These are phyloP conservation scores for Hypoxylon cercidicola DNA, from an alignment of 495 filamentous ascomycete genomes.

Conservation along the genomic window DNA sequence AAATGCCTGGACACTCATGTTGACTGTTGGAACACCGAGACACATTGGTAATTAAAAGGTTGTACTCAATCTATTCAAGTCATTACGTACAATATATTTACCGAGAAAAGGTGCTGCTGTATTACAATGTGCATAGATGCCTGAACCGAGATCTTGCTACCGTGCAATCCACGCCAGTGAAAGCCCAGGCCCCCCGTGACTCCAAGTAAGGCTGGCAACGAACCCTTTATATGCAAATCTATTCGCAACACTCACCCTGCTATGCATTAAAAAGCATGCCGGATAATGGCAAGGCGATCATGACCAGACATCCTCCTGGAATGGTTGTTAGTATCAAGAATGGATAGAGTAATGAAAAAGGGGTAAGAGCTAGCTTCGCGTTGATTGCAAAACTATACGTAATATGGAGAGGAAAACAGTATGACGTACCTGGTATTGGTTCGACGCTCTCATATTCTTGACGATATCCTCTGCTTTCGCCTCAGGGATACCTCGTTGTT, in stretches of 20 bases:
- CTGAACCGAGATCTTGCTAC: conserved; percentile 29
- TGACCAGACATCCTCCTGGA: conserved; percentile 89
- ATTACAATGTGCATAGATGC: conserved; percentile 33
- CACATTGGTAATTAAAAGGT: conserved; percentile 10
- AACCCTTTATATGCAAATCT: conserved; percentile 45
- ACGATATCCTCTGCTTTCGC: conserved; percentile 93
- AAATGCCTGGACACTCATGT: no score
- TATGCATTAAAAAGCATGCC: conserved; percentile 37
- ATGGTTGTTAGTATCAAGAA: conserved; percentile 38
- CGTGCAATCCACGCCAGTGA: conserved; percentile 33
- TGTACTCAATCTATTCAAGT: conserved; percentile 38
- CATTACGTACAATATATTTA: conserved; percentile 44
- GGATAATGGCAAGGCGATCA: conserved; percentile 48
- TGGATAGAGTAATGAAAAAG: background rate
- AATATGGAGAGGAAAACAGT: background rate
- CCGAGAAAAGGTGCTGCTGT: conserved; percentile 21
- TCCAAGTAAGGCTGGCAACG: conserved; percentile 33
- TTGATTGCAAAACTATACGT: background rate
- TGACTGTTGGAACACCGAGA: no score
- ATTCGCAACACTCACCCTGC: conserved; percentile 38
- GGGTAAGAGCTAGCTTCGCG: background rate
- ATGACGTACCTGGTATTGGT: conserved; percentile 86
- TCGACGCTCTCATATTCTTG: conserved; percentile 90
- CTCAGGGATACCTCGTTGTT: conserved; percentile 81
- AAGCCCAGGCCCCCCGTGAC: conserved; percentile 39